Evolutionary conservation across 208 protist species (phyloP).

Genomic region (Trypanosoma avium): DNA sequence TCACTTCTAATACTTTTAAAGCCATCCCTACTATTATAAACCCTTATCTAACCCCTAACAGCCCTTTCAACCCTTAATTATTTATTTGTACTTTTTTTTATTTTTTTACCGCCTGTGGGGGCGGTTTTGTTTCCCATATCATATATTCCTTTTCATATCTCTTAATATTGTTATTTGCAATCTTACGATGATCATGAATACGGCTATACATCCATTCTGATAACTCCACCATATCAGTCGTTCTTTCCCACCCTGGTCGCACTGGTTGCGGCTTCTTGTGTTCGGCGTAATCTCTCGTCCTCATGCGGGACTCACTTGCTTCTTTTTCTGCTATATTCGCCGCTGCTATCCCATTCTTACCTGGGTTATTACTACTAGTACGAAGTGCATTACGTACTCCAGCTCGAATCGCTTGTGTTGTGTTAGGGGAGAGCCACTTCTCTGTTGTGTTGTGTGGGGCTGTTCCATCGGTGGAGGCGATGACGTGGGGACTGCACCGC

Average conservation of each 20-base stretch:
- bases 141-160: conserved; percentile 68
- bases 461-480: conserved; percentile 23
- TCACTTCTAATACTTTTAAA: no score
- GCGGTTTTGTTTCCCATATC: conserved; percentile 35
- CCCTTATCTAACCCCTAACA: no score
- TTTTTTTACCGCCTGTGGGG: conserved; percentile 31
- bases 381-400: conserved; percentile 39
- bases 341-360: conserved; percentile 43
- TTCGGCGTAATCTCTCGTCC: conserved; percentile 58
- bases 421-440: conserved; percentile 28
- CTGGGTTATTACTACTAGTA: no score
- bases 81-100: no score
- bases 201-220: conserved; percentile 48
- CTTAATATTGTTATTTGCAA: conserved; percentile 62
- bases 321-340: conserved; percentile 70
- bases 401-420: conserved; percentile 28
- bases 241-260: conserved; percentile 25
- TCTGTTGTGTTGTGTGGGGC: conserved; percentile 25
- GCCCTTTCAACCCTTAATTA: no score
- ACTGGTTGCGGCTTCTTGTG: conserved; percentile 30
- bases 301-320: conserved; percentile 46
- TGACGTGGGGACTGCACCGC: no score
- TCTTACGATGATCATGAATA: conserved; percentile 40
- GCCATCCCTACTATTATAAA: no score
- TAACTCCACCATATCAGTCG: conserved; percentile 26